Evolutionary conservation across 257 asterid species (phyloP).

Genomic region (Leonotis leonurus): DNA sequence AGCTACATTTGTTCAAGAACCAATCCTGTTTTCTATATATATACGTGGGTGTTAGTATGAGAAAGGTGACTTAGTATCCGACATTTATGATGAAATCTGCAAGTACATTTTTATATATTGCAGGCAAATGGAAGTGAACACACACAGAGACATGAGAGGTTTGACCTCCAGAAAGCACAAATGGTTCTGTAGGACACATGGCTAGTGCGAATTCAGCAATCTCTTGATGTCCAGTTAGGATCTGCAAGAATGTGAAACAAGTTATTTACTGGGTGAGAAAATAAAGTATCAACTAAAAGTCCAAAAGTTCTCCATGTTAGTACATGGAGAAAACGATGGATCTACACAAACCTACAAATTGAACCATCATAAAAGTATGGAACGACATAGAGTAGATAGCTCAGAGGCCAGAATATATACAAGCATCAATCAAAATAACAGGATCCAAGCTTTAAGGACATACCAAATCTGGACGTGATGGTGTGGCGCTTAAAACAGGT

Average conservation of each 20-base stretch:
- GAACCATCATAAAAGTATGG: neutral
- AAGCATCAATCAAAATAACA: neutral
- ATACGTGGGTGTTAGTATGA: neutral
- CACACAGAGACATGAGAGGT: neutral
- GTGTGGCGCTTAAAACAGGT: conserved; percentile 64
- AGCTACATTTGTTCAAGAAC: conserved; percentile 1
- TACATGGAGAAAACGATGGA: neutral
- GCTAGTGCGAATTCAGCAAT: conserved; percentile 92
- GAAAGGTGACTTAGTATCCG: too few relatives aligned
- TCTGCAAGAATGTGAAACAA: conserved; percentile 37
- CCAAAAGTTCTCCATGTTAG: neutral
- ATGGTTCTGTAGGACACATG: conserved; percentile 81
- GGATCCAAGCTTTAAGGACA: conserved; percentile 10
- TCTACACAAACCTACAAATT: neutral
- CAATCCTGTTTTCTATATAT: neutral
- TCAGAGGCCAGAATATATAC: neutral
- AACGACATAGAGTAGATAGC: neutral
- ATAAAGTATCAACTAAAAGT: neutral
- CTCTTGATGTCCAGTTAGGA: conserved; percentile 80
- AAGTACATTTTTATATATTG: too few relatives aligned
- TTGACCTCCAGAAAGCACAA: conserved; percentile 92
- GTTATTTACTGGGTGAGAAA: neutral
- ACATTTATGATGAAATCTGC: conserved; percentile 5
- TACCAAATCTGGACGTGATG: conserved; percentile 91
- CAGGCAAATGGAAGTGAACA: too few relatives aligned